A percentile compares a stretch with the other conserved stretches of the same genome.
Evolutionary conservation across 768 basidiomycete species (phyloP).

Genomic region (Amanita phalloides): DNA sequence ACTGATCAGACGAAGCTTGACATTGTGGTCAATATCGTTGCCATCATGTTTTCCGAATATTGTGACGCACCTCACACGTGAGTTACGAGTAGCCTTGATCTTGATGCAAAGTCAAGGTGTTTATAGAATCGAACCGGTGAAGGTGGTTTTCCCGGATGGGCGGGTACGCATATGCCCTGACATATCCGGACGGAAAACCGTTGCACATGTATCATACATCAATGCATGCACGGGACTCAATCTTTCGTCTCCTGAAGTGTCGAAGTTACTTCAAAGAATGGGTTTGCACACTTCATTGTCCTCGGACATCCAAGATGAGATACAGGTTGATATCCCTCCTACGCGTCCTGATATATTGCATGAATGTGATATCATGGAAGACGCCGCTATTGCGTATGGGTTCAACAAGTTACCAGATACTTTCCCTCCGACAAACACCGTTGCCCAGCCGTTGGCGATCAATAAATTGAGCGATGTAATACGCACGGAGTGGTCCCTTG

Average conservation of each 20-base stretch:
- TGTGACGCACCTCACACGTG: conserved; percentile 88
- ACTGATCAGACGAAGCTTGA: conserved; percentile 95
- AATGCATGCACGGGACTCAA: conserved; percentile 90
- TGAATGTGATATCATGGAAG: conserved; percentile 98
- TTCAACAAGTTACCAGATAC: conserved; percentile 92
- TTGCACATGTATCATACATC: conserved; percentile 81
- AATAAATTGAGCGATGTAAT: conserved; percentile 87
- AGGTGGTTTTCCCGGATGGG: conserved; percentile 72
- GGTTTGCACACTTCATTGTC: conserved; percentile 51
- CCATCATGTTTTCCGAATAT: conserved; percentile 98
- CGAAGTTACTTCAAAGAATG: conserved; percentile 76
- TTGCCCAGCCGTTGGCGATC: conserved; percentile 84
- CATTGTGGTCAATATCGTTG: conserved; percentile 90
- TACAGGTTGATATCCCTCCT: conserved; percentile 74
- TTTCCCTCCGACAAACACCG: conserved; percentile 90
- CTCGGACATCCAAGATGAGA: conserved; percentile 46
- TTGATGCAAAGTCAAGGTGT: not conserved
- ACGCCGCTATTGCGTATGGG: conserved; percentile 94
- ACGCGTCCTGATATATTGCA: conserved; percentile 98
- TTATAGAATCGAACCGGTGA: conserved; percentile 85
- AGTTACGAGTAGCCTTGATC: conserved; percentile 16
- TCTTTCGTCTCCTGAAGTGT: conserved; percentile 55
- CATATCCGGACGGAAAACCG: conserved; percentile 58
- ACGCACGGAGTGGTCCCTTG: conserved; percentile 83
- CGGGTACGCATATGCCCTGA: conserved; percentile 70